Evolutionary conservation across 768 basidiomycete genomes (phyloP).

Genomic region (Lentinula raphanica): DNA sequence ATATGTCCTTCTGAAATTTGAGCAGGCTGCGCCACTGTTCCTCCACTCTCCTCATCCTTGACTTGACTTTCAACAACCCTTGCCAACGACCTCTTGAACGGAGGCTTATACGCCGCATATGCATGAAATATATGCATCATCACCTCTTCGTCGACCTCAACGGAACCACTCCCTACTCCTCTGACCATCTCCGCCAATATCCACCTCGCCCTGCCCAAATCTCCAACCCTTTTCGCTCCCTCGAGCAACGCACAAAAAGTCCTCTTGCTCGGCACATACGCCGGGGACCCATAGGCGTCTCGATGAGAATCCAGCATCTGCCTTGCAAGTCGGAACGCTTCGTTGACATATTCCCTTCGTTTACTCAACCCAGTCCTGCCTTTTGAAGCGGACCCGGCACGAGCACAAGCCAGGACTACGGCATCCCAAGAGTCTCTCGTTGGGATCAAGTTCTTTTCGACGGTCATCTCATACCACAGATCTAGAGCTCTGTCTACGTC

Average conservation of each 20-base stretch:
- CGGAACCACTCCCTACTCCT: conserved; percentile 15
- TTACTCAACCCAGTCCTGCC: too few relatives aligned
- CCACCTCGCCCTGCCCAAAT: conserved; percentile 81
- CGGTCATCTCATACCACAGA: conserved; percentile 88
- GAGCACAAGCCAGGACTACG: conserved; percentile 74
- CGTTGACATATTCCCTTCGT: conserved; percentile 58
- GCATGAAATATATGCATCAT: conserved; percentile 85
- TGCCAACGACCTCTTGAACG: conserved; percentile 53
- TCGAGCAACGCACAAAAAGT: conserved; percentile 86
- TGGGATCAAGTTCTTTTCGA: conserved; percentile 59
- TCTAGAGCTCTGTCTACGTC: conserved; percentile 92
- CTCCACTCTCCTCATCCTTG: neutral
- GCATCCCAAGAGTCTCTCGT: conserved; percentile 73
- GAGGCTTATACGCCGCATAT: conserved; percentile 75
- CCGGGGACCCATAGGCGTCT: conserved; percentile 53
- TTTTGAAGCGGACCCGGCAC: conserved; percentile 36
- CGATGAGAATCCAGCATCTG: conserved; percentile 82
- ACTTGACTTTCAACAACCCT: conserved; percentile 27
- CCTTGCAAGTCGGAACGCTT: conserved; percentile 78
- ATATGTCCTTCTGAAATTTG: conserved; percentile 23
- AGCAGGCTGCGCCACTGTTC: neutral
- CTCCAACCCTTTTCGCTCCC: conserved; percentile 83
- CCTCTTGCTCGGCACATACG: conserved; percentile 53
- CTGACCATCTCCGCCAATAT: conserved; percentile 79
- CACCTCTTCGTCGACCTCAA: conserved; percentile 54